Evolutionary conservation across 108 stramenopile genomes (phyloP).

Genomic region (Nitzschia sp.): DNA sequence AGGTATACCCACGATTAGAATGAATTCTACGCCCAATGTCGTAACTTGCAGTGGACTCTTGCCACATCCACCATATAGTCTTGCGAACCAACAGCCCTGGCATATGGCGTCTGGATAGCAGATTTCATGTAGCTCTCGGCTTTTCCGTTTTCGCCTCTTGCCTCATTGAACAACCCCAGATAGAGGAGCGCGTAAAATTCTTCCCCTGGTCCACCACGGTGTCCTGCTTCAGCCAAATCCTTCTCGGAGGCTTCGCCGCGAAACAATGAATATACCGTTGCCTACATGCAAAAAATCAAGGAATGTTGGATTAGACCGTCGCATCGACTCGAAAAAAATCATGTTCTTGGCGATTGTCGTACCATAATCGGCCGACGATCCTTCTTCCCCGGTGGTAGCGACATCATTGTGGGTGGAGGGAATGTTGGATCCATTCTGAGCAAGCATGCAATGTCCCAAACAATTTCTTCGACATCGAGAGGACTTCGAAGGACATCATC

Average conservation of each 20-base stretch:
- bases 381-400: conserved; percentile 53
- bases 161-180: conserved; percentile 57
- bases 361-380: conserved; percentile 75
- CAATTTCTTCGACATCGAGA: conserved; percentile 78
- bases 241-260: conserved; percentile 67
- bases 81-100: conserved; percentile 42
- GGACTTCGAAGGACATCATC: conserved; percentile 31
- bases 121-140: conserved; percentile 67
- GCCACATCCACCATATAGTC: conserved; percentile 82
- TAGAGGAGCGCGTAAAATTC: conserved; percentile 79
- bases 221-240: conserved; percentile 59
- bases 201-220: conserved; percentile 46
- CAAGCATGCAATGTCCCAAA: conserved; percentile 79
- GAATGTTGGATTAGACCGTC: neutral
- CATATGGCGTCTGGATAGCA: conserved; percentile 57
- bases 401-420: conserved; percentile 42
- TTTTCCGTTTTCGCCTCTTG: conserved; percentile 51
- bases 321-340: too few relatives aligned
- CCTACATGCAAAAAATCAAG: conserved; percentile 11
- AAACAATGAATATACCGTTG: conserved; percentile 60
- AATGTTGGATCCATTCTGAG: conserved; percentile 42
- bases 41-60: conserved; percentile 34
- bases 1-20: neutral
- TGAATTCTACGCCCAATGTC: conserved; percentile 11
- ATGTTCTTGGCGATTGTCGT: too few relatives aligned